A percentile compares a stretch with the other conserved stretches of the same genome.
Conservation (phyloP, 495 filamentous ascomycete genomes). For the Xylaria scruposa region DNA sequence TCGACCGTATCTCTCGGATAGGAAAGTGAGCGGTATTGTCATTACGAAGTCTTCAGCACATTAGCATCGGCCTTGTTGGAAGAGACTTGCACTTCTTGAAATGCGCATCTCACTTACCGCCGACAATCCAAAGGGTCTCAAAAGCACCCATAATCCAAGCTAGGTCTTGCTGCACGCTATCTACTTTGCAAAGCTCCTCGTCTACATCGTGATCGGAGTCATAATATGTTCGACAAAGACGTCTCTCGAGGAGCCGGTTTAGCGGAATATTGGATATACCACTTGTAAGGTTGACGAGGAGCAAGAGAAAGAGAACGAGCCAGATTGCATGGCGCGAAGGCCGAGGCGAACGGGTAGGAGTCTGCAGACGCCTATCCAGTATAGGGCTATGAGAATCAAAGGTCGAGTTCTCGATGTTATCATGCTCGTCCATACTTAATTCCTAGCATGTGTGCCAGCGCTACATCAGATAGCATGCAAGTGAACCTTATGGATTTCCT, state of each 20-base stretch:
- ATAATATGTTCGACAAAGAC: constrained; percentile 57
- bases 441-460: neutral
- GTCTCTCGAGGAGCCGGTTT: constrained; percentile 54
- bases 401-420: neutral
- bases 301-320: constrained; percentile 46
- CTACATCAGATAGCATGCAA: neutral
- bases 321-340: constrained; percentile 32
- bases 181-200: constrained; percentile 55
- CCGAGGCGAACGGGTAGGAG: neutral
- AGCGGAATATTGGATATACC: constrained; percentile 56
- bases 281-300: constrained; percentile 51
- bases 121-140: constrained; percentile 53
- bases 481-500: neutral
- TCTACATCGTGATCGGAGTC: constrained; percentile 43
- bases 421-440: constrained; percentile 22
- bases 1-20: constrained; percentile 48
- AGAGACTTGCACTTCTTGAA: neutral
- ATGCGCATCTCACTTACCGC: constrained; percentile 42
- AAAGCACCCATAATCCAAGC: constrained; percentile 52
- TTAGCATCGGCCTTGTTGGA: constrained; percentile 26
- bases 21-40: constrained; percentile 52
- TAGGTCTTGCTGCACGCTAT: constrained; percentile 51
- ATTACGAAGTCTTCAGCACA: constrained; percentile 47
- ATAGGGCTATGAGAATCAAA: neutral
- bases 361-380: neutral